Conservation (phyloP, 2,329 filamentous ascomycete genomes). For the Phialocephala subalpina region DNA sequence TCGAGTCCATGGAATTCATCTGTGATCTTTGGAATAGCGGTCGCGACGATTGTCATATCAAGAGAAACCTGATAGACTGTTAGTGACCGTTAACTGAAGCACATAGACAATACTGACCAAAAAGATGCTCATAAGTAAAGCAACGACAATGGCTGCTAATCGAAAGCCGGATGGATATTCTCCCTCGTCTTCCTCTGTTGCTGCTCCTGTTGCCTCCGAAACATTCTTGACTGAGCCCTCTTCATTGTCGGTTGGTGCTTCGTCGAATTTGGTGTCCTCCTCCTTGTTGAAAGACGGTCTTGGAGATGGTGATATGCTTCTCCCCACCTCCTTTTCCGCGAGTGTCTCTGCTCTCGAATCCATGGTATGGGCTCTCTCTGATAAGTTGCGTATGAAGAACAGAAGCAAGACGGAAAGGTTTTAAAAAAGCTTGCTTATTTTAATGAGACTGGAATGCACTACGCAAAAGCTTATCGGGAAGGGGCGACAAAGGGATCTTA, state of each 20-base stretch:
- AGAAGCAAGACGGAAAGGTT: not conserved
- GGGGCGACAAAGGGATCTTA: not conserved
- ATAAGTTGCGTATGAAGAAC: not conserved
- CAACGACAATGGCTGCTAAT: conserved; percentile 52
- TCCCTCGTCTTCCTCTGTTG: conserved; percentile 24
- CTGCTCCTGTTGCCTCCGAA: conserved; percentile 13
- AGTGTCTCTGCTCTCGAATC: conserved; percentile 36
- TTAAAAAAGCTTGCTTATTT: not conserved
- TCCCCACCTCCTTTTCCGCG: conserved; percentile 31
- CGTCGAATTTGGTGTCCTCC: conserved; percentile 19
- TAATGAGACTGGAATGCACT: not conserved
- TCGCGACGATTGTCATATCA: conserved; percentile 60
- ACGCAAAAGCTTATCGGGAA: not conserved
- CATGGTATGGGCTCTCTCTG: conserved; percentile 10
- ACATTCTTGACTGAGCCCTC: conserved; percentile 19
- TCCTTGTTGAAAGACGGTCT: conserved; percentile 29
- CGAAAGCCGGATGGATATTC: conserved; percentile 41
- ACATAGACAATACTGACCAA: conserved; percentile 41
- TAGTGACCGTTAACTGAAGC: conserved; percentile 11
- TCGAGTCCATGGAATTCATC: conserved; percentile 14
- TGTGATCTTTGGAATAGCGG: conserved; percentile 19
- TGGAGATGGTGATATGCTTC: conserved; percentile 31
- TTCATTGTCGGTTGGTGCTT: conserved; percentile 31
- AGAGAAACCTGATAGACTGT: conserved; percentile 37
- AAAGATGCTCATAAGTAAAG: conserved; percentile 57